Conservation (phyloP, 2,329 filamentous ascomycete species). For the Colletotrichum chlorophyti region DNA sequence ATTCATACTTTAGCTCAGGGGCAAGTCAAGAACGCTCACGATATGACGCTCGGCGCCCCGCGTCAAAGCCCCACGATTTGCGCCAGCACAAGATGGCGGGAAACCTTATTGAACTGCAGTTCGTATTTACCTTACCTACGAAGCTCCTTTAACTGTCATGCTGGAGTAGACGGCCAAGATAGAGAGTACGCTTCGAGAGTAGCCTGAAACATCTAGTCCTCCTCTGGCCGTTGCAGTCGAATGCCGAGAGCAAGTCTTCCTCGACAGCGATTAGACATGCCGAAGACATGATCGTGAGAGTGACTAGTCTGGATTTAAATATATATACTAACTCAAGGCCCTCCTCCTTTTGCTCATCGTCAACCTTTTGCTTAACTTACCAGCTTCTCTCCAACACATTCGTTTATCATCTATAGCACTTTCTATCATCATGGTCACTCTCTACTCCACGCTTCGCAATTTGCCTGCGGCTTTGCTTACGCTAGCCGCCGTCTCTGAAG, state of each 20-base stretch:
- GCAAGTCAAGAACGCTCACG: not conserved
- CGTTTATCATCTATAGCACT: not conserved
- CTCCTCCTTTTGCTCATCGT: not conserved
- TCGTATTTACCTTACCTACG: no score
- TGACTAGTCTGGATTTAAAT: not conserved
- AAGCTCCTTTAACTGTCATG: not conserved
- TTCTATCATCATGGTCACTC: not conserved
- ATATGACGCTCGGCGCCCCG: not conserved
- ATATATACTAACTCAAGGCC: not conserved
- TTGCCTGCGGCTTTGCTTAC: conserved; percentile 1
- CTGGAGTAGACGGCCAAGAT: not conserved
- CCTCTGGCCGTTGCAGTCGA: not conserved
- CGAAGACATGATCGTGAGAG: no score
- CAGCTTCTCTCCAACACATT: not conserved
- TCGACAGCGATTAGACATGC: not conserved
- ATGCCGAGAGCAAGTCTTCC: not conserved
- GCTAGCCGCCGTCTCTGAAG: not conserved
- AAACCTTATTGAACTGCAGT: not conserved
- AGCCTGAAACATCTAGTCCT: not conserved
- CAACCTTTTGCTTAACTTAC: not conserved
- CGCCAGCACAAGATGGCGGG: not conserved
- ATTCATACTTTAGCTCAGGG: not conserved
- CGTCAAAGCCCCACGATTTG: no score
- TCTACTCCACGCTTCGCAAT: not conserved
- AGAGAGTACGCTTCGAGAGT: not conserved